phyloP scores from a whole-genome alignment of 2,329 filamentous ascomycete genomes.

The Stagonosporopsis cucurbitacearum region DNA sequence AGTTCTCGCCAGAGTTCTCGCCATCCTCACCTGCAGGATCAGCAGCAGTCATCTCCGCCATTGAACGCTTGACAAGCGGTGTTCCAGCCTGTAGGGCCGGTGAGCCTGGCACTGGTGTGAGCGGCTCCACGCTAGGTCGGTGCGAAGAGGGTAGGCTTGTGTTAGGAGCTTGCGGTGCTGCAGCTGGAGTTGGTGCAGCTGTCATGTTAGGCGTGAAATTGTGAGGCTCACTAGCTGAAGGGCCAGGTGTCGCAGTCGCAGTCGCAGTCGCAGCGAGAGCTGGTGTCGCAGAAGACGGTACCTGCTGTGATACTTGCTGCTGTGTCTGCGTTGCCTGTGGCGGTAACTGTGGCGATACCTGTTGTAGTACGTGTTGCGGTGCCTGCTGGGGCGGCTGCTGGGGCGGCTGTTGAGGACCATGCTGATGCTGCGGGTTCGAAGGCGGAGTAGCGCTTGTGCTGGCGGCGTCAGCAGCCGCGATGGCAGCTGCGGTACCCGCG shows the following conservation, averaged over 20 bases:
- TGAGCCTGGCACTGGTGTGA: constrained; percentile 46
- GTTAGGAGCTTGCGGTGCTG: constrained; percentile 15
- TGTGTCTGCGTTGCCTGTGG: background rate
- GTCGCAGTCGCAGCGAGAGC: constrained; percentile 5
- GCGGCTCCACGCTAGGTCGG: constrained; percentile 46
- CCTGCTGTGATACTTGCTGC: background rate
- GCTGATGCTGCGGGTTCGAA: constrained; percentile 1
- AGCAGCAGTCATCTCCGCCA: constrained; percentile 25
- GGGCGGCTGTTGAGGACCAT: background rate
- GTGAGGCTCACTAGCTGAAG: constrained; percentile 29
- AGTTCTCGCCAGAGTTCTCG: constrained; percentile 10
- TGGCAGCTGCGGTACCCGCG: constrained; percentile 41
- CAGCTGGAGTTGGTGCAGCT: constrained; percentile 20
- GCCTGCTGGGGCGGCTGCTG: background rate
- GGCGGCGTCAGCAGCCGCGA: constrained; percentile 42
- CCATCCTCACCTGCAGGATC: constrained; percentile 20
- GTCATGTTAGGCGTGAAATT: constrained; percentile 41
- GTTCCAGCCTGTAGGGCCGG: constrained; percentile 40
- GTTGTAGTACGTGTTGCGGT: background rate
- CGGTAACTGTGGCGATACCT: background rate
- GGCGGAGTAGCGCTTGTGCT: constrained; percentile 17
- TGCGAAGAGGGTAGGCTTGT: constrained; percentile 26
- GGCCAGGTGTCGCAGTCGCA: constrained; percentile 8
- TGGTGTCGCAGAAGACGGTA: background rate
- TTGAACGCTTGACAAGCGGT: constrained; percentile 24